Base-by-base conservation (phyloP, 371 early-diverging fungal genomes). In the Mucor circinelloides region DNA sequence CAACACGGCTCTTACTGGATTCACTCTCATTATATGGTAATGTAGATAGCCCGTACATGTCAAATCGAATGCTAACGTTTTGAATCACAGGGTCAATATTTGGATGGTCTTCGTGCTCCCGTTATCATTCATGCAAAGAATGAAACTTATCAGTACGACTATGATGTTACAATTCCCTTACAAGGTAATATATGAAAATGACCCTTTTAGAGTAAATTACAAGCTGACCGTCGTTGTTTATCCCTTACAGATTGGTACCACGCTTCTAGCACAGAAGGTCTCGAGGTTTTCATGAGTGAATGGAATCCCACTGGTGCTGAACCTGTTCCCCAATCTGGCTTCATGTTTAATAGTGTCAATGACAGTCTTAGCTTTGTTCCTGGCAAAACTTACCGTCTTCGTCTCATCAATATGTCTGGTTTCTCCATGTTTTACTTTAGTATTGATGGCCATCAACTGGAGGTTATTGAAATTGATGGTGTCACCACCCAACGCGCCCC, bases 381-480 rank as follows among this genome's bases (percentile, higher is more conserved):
- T n/a, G 93, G 92, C 38, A 92, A 90, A 75, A 90, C 89, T 17
- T 94, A 94, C 76, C 92, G 94, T 63, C 79, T 96, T 58, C 90
- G 95, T 31, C 63, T 96, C 34, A 87, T 96, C 78, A 90, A 90
- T 64, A 89, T 90, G 83, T 86, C 90, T 58, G 87, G 89, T 28
- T 80, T 93, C 60, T 85, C 92, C 58, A 88, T 88, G 80, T 93
- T 88, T 76, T 85, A 86, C 69, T 83, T 95, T 74, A 84, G 87
- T 71, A 91, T 95, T 65, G 93, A 91, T 70, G 89, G 87, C 52
- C 95, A 94, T 74, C 78, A 84, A 32, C 71, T 95, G 77, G 80
- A 88, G 57, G 77, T 95, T 36, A 92, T 95, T 60, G 95, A 94
- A 78, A 83, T 89, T 21, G 95, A 95, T 67, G 95, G 95, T 58